phyloP scores from a whole-genome alignment of 139 green algal genomes.

The Asterochloris sp. region DNA sequence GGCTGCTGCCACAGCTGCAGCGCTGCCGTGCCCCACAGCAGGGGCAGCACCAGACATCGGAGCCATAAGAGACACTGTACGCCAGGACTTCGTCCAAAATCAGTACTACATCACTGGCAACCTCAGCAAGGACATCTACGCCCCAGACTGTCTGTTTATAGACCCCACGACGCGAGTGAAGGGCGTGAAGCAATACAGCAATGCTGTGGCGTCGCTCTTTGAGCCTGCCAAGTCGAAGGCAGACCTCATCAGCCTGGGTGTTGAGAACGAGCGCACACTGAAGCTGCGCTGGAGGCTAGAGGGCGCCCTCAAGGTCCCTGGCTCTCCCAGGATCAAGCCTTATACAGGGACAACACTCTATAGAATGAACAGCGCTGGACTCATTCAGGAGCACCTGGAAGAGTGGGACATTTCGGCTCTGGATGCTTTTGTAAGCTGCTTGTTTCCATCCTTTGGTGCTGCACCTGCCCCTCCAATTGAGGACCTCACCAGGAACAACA shows the following conservation, averaged over 20 bases:
- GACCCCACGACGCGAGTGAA: conserved; percentile 47
- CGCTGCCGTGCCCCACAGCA: too few relatives aligned
- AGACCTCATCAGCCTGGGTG: conserved; percentile 40
- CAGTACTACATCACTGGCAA: conserved; percentile 52
- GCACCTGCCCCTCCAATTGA: conserved; percentile 20
- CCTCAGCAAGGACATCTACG: conserved; percentile 24
- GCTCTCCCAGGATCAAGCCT: conserved; percentile 39
- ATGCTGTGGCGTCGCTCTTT: conserved; percentile 49
- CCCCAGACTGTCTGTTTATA: conserved; percentile 37
- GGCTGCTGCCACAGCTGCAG: too few relatives aligned
- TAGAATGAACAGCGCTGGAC: conserved; percentile 22
- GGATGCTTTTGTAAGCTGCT: conserved; percentile 22
- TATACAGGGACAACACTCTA: conserved; percentile 45
- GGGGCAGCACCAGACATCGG: too few relatives aligned
- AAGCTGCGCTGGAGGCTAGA: conserved; percentile 41
- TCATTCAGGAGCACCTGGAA: conserved; percentile 41
- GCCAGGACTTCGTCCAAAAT: conserved; percentile 16
- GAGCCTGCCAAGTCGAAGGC: conserved; percentile 35
- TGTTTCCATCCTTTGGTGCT: conserved; percentile 25
- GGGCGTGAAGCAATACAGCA: conserved; percentile 39
- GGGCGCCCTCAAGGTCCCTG: conserved; percentile 30
- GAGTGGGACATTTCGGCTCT: conserved; percentile 46
- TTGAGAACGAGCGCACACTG: neutral
- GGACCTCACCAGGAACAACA: neutral
- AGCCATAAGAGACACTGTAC: neutral